These are phyloP conservation scores for Colletotrichum agaves DNA, from an alignment of 2,329 filamentous ascomycete species.

Conservation along the genomic window DNA sequence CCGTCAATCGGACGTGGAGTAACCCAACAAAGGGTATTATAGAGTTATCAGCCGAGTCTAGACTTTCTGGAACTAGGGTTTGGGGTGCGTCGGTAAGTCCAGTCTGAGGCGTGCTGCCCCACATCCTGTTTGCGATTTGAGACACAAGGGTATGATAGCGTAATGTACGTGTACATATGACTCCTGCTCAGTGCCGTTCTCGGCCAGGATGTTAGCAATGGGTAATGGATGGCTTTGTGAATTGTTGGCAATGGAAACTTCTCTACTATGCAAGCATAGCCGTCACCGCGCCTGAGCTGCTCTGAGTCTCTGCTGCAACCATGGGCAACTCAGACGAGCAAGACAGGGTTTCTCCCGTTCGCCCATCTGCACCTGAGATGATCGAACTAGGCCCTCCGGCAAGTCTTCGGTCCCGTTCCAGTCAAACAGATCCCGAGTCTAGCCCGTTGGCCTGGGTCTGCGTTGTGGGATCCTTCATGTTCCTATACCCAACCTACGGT, in stretches of 20 bases:
- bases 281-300: not conserved
- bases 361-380: not conserved
- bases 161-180: slow-evolving; percentile 6
- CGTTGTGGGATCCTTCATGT: slow-evolving; percentile 31
- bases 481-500: slow-evolving; percentile 36
- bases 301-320: not conserved
- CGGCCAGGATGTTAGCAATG: not conserved
- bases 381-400: not conserved
- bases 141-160: slow-evolving; percentile 19
- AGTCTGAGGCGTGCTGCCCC: not conserved
- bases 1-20: slow-evolving; percentile 19
- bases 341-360: not conserved
- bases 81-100: not conserved
- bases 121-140: not conserved
- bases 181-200: slow-evolving; percentile 19
- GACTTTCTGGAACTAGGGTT: not conserved
- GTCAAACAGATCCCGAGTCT: slow-evolving; percentile 22
- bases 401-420: not conserved
- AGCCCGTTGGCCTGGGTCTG: slow-evolving; percentile 35
- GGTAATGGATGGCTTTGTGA: not conserved
- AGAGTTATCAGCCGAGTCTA: slow-evolving; percentile 2
- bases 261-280: too few species aligned
- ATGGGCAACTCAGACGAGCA: slow-evolving; percentile 14
- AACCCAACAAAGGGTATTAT: not conserved
- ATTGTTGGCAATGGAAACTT: not conserved